Evolutionary conservation across 306 rosid species (phyloP), one percentile per base, ranked within the genome.

Genomic region (Elaeagnus macrophylla): DNA sequence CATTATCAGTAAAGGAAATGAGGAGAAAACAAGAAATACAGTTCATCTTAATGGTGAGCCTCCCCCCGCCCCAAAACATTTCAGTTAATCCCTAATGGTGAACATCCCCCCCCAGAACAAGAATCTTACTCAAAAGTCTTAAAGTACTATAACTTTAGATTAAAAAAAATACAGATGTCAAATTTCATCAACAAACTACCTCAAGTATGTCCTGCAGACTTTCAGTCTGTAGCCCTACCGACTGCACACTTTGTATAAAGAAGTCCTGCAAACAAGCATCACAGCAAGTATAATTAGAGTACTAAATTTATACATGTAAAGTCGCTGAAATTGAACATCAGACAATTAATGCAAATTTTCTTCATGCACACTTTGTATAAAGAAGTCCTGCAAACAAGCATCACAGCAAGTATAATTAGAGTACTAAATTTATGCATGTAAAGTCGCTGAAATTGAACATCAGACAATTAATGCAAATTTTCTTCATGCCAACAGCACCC

Each of bases 341-440:
- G 32, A 25, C 32, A 25, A 25, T 5, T 2, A 25, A 25, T 5
- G 4, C 32, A 25, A 25, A 25, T 25, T 25, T 25, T 25, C n/a
- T n/a, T n/a, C n/a, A n/a, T 77, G 96, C 86, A 91, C 65, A 77
- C 78, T 78, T 66, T 73, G 93, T 60, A 86, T 56, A 70, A 91
- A 91, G 56, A 81, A 50, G 65, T 91, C 97, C 97, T 91, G 89
- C 83, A 78, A 43, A 51, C 42, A 74, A 44, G 61, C 41, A 62
- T 32, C 60, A 72, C 57, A 70, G 32, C 49, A 69, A 54, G 55
- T 59, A 63, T 15, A 47, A 53, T 77, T 50, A 74, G 66, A 39
- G 43, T 11, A 18, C 39, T 54, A 40, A 12, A 66, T 25, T 39
- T 39, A 65, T 16, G 39, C 36, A 35, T 10, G 43, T 6, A 48